Evolutionary conservation across 2,329 filamentous ascomycete genomes (phyloP).

Genomic region (Scedosporium minutisporum): DNA sequence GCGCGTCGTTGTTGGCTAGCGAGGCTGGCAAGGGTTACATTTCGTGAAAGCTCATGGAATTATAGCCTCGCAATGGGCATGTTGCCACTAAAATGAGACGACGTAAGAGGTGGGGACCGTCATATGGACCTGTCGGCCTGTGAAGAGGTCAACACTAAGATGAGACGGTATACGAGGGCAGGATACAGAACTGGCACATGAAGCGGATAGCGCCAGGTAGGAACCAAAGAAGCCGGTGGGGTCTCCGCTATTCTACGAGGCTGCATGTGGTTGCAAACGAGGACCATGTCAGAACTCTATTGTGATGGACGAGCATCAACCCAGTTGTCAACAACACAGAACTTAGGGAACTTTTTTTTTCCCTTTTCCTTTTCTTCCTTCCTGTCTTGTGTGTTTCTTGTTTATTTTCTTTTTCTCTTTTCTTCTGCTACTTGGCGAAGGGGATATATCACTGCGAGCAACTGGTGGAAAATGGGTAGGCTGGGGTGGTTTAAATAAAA

Average conservation of each 20-base stretch:
- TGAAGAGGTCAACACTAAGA: no score
- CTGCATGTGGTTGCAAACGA: no score
- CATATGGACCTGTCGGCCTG: no score
- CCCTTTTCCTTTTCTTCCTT: neutral
- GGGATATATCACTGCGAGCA: neutral
- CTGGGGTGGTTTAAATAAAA: slow-evolving; percentile 3
- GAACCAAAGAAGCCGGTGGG: no score
- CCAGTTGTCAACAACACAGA: neutral
- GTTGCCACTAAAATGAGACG: neutral
- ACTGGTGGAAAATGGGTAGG: neutral
- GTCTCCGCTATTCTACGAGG: no score
- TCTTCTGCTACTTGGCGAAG: neutral
- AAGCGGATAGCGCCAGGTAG: no score
- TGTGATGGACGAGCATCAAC: neutral
- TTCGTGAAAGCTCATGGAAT: slow-evolving; percentile 29
- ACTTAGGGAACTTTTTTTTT: neutral
- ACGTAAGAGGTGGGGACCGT: no score
- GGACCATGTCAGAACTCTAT: neutral
- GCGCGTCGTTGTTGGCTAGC: slow-evolving; percentile 57
- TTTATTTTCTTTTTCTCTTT: neutral
- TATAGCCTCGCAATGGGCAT: neutral
- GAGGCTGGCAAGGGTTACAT: slow-evolving; percentile 58
- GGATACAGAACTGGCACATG: no score
- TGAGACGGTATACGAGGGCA: no score
- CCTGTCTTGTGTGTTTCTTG: neutral